Conservation (phyloP, 805 yeast species). For the Candida tibetensis region DNA sequence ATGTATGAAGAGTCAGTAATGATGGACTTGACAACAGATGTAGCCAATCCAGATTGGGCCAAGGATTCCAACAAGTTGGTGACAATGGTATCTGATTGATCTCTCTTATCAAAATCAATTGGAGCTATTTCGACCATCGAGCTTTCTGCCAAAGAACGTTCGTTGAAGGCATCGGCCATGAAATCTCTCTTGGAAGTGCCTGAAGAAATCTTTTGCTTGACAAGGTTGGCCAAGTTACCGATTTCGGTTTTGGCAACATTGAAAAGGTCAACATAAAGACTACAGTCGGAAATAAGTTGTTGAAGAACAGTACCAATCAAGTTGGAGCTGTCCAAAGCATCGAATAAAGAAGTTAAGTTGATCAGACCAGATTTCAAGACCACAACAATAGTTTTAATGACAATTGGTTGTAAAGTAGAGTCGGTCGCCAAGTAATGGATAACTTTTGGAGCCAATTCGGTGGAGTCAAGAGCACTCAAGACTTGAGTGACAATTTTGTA, state of each 20-base stretch:
- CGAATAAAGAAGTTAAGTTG: constrained; percentile 30
- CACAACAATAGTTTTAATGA: constrained; percentile 24
- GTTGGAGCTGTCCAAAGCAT: constrained; percentile 36
- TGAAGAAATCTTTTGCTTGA: constrained; percentile 20
- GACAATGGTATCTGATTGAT: constrained; percentile 28
- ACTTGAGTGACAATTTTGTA: constrained; percentile 40
- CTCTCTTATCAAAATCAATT: constrained; percentile 13
- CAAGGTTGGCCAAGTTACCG: constrained; percentile 22
- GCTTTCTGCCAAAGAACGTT: constrained; percentile 3
- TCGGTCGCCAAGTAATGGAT: constrained; percentile 32
- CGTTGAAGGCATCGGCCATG: constrained; percentile 7
- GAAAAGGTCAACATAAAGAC: constrained; percentile 34
- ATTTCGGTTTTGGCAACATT: constrained; percentile 29
- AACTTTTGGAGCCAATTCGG: constrained; percentile 35
- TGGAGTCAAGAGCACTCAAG: constrained; percentile 34
- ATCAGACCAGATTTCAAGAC: constrained; percentile 33
- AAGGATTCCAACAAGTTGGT: constrained; percentile 40
- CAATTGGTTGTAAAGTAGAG: constrained; percentile 25
- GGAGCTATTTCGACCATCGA: constrained; percentile 6
- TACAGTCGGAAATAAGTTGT: constrained; percentile 38
- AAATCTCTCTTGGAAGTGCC: constrained; percentile 21
- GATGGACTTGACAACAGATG: constrained; percentile 36
- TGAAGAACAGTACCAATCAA: constrained; percentile 33
- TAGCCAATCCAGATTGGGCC: constrained; percentile 40
- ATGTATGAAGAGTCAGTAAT: constrained; percentile 37